phyloP scores from a whole-genome alignment of 2,329 filamentous ascomycete species.

The Colletotrichum liriopes region DNA sequence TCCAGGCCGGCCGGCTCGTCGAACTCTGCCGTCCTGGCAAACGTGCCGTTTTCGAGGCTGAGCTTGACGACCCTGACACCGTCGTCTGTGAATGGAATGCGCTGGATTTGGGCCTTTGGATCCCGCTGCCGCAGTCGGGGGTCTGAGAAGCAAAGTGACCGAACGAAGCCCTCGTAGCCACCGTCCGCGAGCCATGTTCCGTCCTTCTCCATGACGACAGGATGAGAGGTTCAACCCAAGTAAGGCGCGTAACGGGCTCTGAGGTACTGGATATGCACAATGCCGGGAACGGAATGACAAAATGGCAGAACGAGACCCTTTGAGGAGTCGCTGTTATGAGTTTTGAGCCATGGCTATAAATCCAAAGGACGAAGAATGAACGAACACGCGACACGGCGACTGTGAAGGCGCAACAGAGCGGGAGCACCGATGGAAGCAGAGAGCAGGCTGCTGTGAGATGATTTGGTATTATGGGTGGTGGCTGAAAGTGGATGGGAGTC shows the following conservation, averaged over 20 bases:
- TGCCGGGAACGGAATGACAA: not conserved
- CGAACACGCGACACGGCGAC: not conserved
- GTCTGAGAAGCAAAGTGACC: slow-evolving; percentile 41
- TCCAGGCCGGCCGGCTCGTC: slow-evolving; percentile 15
- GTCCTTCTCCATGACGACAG: slow-evolving; percentile 31
- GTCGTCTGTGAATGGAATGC: slow-evolving; percentile 42
- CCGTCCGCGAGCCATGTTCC: slow-evolving; percentile 36
- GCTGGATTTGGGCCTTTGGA: slow-evolving; percentile 44
- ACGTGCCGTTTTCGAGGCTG: slow-evolving; percentile 35
- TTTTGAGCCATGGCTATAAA: slow-evolving; percentile 14
- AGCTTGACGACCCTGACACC: slow-evolving; percentile 43
- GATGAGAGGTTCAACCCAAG: not conserved
- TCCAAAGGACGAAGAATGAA: not conserved
- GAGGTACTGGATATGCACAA: not conserved
- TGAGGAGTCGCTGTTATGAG: not conserved
- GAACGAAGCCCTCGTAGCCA: slow-evolving; percentile 39
- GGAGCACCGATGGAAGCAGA: not conserved
- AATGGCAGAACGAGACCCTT: not conserved
- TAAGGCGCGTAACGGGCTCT: too few relatives aligned
- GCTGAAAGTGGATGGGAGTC: slow-evolving; percentile 21
- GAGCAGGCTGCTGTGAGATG: slow-evolving; percentile 21
- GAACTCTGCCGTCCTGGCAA: slow-evolving; percentile 35
- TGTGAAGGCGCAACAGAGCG: not conserved
- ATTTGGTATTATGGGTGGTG: not conserved
- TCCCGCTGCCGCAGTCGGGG: slow-evolving; percentile 44